These are phyloP conservation scores for Fusarium sambucinum DNA, from an alignment of 2,329 filamentous ascomycete genomes.

Conservation along the genomic window DNA sequence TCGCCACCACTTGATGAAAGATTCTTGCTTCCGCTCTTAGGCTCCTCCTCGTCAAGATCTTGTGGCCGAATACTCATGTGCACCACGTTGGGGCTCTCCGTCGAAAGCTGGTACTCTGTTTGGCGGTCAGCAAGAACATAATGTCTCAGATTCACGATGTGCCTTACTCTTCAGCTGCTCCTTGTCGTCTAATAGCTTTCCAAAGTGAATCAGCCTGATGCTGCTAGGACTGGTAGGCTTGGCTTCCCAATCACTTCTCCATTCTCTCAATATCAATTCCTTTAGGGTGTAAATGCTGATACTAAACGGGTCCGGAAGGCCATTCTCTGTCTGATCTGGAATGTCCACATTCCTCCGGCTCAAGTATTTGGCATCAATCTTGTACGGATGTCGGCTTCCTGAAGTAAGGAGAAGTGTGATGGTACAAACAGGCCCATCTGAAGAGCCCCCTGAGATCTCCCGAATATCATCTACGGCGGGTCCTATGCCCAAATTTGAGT, in stretches of 20 bases:
- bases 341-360: constrained; percentile 82
- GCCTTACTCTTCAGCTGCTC: constrained; percentile 81
- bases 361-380: constrained; percentile 88
- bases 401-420: constrained; percentile 87
- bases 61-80: constrained; percentile 94
- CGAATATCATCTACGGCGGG: constrained; percentile 58
- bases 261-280: constrained; percentile 92
- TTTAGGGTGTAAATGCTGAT: constrained; percentile 96
- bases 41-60: constrained; percentile 85
- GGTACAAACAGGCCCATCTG: constrained; percentile 65
- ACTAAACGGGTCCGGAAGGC: constrained; percentile 80
- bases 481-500: constrained; percentile 58
- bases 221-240: constrained; percentile 87
- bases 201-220: constrained; percentile 92
- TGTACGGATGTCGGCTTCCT: constrained; percentile 88
- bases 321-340: constrained; percentile 71
- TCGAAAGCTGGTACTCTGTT: constrained; percentile 83
- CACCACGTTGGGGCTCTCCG: constrained; percentile 83
- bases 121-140: constrained; percentile 7
- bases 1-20: constrained; percentile 57
- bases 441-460: constrained; percentile 48
- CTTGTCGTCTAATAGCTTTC: constrained; percentile 91
- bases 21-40: constrained; percentile 72
- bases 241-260: constrained; percentile 91
- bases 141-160: constrained; percentile 5